phyloP scores from a whole-genome alignment of 2,329 filamentous ascomycete genomes.

The Nigrospora osmanthi region DNA sequence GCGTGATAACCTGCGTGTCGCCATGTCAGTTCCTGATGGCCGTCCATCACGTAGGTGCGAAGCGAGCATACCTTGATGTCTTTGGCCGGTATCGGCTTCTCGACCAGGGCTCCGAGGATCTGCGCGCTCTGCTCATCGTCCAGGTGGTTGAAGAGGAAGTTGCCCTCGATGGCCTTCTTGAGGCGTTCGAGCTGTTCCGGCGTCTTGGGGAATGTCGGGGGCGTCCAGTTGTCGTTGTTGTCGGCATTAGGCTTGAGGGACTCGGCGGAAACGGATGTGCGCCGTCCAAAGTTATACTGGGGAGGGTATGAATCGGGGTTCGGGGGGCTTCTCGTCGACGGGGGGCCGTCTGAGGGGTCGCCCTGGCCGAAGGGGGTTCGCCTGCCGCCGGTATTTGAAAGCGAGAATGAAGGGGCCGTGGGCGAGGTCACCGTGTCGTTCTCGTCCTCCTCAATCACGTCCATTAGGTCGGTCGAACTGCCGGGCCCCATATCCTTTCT shows the following conservation, averaged over 20 bases:
- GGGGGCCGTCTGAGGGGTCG: constrained; percentile 35
- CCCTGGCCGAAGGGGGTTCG: constrained; percentile 47
- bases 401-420: constrained; percentile 53
- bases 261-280: constrained; percentile 94
- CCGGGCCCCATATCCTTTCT: constrained; percentile 33
- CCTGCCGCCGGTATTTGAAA: constrained; percentile 30
- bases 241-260: constrained; percentile 85
- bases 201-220: constrained; percentile 78
- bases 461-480: constrained; percentile 32
- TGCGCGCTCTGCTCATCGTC: constrained; percentile 88
- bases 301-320: constrained; percentile 69
- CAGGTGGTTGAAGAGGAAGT: constrained; percentile 90
- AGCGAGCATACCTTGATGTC: constrained; percentile 54
- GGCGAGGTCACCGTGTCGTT: constrained; percentile 69
- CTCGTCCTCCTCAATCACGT: constrained; percentile 76
- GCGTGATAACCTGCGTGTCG: constrained; percentile 67
- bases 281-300: constrained; percentile 88
- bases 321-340: constrained; percentile 36
- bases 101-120: constrained; percentile 82
- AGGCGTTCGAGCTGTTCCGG: constrained; percentile 73
- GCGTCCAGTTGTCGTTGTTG: constrained; percentile 80
- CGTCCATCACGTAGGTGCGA: too few relatives aligned
- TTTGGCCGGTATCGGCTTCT: constrained; percentile 92
- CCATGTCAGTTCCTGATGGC: neutral
- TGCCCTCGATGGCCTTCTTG: constrained; percentile 72